Base-by-base conservation (phyloP, 805 yeast genomes). In the Cyberlindnera americana region DNA sequence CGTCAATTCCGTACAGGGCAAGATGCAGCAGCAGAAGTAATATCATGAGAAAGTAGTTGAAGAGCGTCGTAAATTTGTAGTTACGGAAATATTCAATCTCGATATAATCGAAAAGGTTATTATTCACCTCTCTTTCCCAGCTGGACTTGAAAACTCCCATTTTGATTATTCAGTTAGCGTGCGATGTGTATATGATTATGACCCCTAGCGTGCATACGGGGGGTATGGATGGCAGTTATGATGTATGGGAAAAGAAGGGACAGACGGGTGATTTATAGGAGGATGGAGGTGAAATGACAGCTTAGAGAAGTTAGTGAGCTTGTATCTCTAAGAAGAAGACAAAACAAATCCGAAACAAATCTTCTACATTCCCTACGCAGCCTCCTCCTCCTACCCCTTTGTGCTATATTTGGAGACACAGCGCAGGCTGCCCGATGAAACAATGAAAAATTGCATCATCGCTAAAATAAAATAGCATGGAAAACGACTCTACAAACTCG, bases 1-100 rank as follows among this genome's bases (percentile, higher is more conserved):
- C 69, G 65, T 88, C 96, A 2, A 84, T 73, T 2, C 69, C 83
- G 35, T 76, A 73, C 41, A 81, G 65, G 1, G 78, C 69, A 13
- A 77, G 56, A 32, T 78, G 69, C 37, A 85, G 58, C n/a, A 73
- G 48, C 7, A 55, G 37, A 14, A 48, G 16, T 2, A 54, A 21
- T 28, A 77, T 63, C 56, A 68, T 57, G 35, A 61, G 48, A 8
- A 63, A 28, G 49, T 73, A 78, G 43, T 67, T 66, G 30, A 66
- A 44, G 1, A 80, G 44, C 1, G 81, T 75, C 32, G 69, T 47
- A 38, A 64, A 53, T 12, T 59, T 61, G 39, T 65, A 65, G 51
- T 74, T 77, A 42, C 63, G 65, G 57, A 76, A 76, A 37, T 63
- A 62, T 22, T 65, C 65, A 10, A 74, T 60, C 37, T 74, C 72